Evolutionary conservation across 164 flowering plant species (phyloP), one percentile per base, ranked within the genome.

Genomic region (Magnolia officinalis): DNA sequence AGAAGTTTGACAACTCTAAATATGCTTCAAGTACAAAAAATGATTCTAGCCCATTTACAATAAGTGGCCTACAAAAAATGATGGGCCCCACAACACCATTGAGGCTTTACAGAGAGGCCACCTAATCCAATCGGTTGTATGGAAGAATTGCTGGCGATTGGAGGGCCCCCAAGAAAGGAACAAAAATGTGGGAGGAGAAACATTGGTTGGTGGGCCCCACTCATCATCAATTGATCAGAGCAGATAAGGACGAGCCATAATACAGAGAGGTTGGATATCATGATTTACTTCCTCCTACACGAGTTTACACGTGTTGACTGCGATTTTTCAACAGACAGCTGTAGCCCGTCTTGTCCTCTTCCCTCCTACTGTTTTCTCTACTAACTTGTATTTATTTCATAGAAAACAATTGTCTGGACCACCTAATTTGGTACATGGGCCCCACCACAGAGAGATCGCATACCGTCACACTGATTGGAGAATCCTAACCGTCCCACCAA

Each of bases 221-320:
- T 7, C 72, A 49, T 70, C n/a, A 70, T 70, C 72, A 4, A 8
- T 3, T 70, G 55, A 70, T 9, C 55, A 70, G 16, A 8, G 11
- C 29, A 23, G 72, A 70, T 70, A 70, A 49, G 58, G 72, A 70
- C 72, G 55, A 70, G 55, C 55, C 14, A 19, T 20, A 6, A 37
- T 18, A 51, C 20, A 4, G 21, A 70, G 58, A 70, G 72, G 21
- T 70, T 70, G 72, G 51, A 37, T 16, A 49, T 37, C 23, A 59
- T 59, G 19, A 14, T 59, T 59, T 59, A 4, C 10, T 21, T 64
- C 10, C 67, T 11, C 45, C 37, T 67, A 18, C 49, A 67, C 49
- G 11, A 10, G 18, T 24, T 18, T 29, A 29, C 70, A 67, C 70
- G 70, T 67, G 67, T n/a, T 19, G 24, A 19, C 49, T 11, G 16